Evolutionary conservation across 805 yeast species (phyloP), one percentile per base, ranked within the genome.

Genomic region (Ogataea zsoltii): DNA sequence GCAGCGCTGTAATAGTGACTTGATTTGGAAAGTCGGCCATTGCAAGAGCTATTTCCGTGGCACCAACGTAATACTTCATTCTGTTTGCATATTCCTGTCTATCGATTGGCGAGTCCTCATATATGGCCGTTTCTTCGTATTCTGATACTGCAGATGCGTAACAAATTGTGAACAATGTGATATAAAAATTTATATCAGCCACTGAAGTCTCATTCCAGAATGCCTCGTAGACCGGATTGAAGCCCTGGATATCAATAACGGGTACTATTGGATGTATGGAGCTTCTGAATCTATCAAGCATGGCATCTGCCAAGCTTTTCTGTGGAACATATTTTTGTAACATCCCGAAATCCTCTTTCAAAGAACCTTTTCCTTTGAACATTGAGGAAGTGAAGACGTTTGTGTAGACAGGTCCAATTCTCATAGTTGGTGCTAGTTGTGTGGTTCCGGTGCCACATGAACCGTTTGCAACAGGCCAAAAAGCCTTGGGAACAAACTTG

Each of bases 81-180:
- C 77, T 79, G 50, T 73, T 73, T 38, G 63, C 60, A 19, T 61
- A 46, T 29, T 59, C 65, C 19, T 57, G 59, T 35, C 55, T 55
- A 12, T 38, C 32, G 17, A 31, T 21, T 3, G 33, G 25, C 6
- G 63, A 57, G 25, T 62, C 54, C 41, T 58, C 61, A 38, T 56
- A 61, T 48, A 78, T 74, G 49, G 78, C 78, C 50, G 70, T 72
- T 53, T 79, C 84, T 55, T 79, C 83, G 56, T 76, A 80, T 53
- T 78, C 80, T 10, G 83, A 76, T 26, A 79, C 78, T 1, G 82
- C 72, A 2, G 83, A 74, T 2, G 84, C 83, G 57, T 79, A 80
- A 10, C 79, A 58, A 2, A 80, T 72, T 0, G 85, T 80, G 51
- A 77, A 77, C 44, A 79, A 66, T 0, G 73, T 58, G 7, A 77